These are phyloP conservation scores for Candida sanyaensis DNA, from an alignment of 1,139 yeast species.

Conservation along the genomic window DNA sequence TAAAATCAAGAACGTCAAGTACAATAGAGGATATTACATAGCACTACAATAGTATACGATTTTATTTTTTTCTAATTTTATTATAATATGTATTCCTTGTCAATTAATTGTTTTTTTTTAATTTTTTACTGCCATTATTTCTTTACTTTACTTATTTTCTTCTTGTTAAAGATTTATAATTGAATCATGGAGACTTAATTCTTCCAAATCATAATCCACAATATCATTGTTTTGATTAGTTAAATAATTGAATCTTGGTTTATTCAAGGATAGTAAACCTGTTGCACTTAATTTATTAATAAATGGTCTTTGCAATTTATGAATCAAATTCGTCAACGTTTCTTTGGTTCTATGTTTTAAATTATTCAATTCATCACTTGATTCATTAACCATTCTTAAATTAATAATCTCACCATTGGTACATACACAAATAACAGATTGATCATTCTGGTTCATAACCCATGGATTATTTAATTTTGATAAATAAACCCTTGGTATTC, in stretches of 20 bases:
- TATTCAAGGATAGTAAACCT: constrained; percentile 38
- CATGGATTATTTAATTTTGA: constrained; percentile 37
- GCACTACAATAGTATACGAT: background rate
- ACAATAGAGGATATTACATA: constrained; percentile 5
- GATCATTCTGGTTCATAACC: constrained; percentile 19
- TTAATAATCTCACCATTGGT: constrained; percentile 51
- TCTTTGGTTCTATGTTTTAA: constrained; percentile 7
- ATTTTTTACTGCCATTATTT: no score
- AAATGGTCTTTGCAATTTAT: constrained; percentile 37
- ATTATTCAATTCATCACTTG: constrained; percentile 16
- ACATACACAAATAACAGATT: constrained; percentile 42
- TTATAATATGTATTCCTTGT: no score
- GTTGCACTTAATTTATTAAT: constrained; percentile 42
- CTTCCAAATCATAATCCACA: constrained; percentile 41
- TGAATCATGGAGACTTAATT: constrained; percentile 21
- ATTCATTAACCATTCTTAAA: constrained; percentile 19
- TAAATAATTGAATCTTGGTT: constrained; percentile 36
- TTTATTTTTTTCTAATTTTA: background rate
- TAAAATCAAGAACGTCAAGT: constrained; percentile 12
- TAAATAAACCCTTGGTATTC: constrained; percentile 43
- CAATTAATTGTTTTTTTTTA: no score
- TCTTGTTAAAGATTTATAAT: constrained; percentile 17
- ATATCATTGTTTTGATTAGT: constrained; percentile 25
- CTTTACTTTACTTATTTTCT: background rate
- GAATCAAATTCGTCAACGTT: constrained; percentile 9